Evolutionary conservation across 1,284 basidiomycete genomes (phyloP).

Genomic region (Fomitopsis betulina): DNA sequence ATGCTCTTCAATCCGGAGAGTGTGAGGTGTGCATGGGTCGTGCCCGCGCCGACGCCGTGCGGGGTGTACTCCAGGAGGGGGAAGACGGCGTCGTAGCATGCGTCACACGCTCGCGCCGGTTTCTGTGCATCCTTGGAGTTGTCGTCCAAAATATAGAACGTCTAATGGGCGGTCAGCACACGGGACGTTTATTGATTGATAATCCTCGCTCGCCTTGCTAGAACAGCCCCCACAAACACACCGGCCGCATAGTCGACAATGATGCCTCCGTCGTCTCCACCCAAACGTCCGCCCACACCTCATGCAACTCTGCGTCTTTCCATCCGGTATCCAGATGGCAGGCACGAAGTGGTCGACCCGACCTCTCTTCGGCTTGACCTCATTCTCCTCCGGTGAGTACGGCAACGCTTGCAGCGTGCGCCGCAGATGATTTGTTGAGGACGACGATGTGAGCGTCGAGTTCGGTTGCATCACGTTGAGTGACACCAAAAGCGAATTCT

Average conservation of each 20-base stretch:
- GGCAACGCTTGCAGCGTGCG: constrained; percentile 70
- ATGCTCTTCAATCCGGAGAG: constrained; percentile 43
- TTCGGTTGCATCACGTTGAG: constrained; percentile 67
- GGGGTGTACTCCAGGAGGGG: constrained; percentile 45
- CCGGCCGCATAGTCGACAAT: constrained; percentile 85
- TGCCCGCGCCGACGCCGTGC: constrained; percentile 13
- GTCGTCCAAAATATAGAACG: constrained; percentile 70
- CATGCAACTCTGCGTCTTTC: constrained; percentile 78
- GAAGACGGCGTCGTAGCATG: constrained; percentile 84
- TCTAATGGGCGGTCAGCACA: constrained; percentile 37
- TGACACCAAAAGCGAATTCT: constrained; percentile 62
- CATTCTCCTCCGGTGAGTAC: constrained; percentile 50
- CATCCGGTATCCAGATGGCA: constrained; percentile 90
- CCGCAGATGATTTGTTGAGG: constrained; percentile 69
- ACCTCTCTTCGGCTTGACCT: constrained; percentile 37
- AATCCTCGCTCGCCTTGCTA: constrained; percentile 53
- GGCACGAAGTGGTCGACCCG: constrained; percentile 86
- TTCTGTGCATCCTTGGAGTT: constrained; percentile 45
- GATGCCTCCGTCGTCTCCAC: constrained; percentile 81
- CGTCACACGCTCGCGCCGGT: constrained; percentile 77
- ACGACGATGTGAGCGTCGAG: constrained; percentile 75
- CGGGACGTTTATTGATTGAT: background rate
- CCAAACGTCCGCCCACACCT: constrained; percentile 76
- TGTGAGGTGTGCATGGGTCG: constrained; percentile 32
- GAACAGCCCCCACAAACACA: constrained; percentile 86